phyloP scores from a whole-genome alignment of 192 early-diverging fungal genomes.

The Coemansia sp. region DNA sequence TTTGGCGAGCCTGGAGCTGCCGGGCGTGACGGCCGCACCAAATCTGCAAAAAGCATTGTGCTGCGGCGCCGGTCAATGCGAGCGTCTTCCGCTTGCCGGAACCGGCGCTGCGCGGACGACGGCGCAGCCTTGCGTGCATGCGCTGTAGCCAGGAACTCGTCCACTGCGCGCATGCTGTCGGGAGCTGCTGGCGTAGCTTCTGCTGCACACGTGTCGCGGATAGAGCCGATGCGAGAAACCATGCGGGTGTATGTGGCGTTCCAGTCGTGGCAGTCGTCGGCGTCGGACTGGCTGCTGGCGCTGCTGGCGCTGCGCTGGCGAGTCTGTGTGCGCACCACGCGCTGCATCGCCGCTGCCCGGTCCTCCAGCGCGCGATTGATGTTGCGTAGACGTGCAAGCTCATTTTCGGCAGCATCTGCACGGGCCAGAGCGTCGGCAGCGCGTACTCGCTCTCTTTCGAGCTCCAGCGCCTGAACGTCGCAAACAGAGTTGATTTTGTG shows the following conservation, averaged over 20 bases:
- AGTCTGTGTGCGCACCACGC: constrained; percentile 5
- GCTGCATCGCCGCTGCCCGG: constrained; percentile 10
- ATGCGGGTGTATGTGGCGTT: constrained; percentile 5
- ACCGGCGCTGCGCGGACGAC: constrained; percentile 1
- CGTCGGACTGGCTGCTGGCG: background rate
- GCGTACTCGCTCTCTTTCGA: background rate
- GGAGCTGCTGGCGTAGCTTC: background rate
- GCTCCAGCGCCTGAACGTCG: constrained; percentile 1
- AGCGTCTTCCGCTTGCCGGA: constrained; percentile 19
- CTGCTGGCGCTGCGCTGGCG: background rate
- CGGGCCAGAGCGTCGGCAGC: constrained; percentile 10
- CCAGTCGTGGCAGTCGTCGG: background rate
- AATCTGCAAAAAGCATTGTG: constrained; percentile 39
- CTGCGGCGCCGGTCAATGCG: constrained; percentile 39
- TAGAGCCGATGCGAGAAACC: constrained; percentile 6
- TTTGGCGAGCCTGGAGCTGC: background rate
- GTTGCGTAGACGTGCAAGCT: background rate
- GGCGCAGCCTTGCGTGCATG: background rate
- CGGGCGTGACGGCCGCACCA: constrained; percentile 24
- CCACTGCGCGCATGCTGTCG: constrained; percentile 2
- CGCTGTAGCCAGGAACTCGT: constrained; percentile 3
- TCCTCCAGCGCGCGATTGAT: constrained; percentile 10
- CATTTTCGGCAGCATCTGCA: constrained; percentile 5
- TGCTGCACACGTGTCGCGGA: constrained; percentile 12
- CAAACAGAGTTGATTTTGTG: constrained; percentile 3